Evolutionary conservation across 768 basidiomycete species (phyloP), one percentile per base, ranked within the genome.

Genomic region (Pleurotus eryngii): DNA sequence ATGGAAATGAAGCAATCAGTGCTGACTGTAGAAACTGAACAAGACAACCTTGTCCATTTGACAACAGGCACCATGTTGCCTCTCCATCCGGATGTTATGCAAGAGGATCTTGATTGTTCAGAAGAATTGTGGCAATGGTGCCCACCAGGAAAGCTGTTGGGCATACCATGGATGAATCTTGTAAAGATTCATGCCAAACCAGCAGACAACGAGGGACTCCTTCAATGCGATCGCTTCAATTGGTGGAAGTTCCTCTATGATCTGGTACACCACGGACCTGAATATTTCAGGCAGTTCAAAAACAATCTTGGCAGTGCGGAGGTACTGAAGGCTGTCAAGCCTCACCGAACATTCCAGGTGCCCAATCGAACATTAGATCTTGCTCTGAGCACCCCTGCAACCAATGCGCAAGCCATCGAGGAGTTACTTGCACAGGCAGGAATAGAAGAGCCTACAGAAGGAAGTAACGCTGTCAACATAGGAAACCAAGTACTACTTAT

Each of bases 1-100:
- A 65, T 78, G 4, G 63, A 74, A 39, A 58, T 77, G 7, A 68
- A 72, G 47, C 54, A 61, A 7, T 14, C 62, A 0, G 55, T 67
- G 4, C 71, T 70, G 0, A 74, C 71, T 0, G 51, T 69, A 0
- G 71, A 79, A 42, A 63, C 67, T 0, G 47, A 60, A 3, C 24
- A 40, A 1, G 63, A 62, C 0, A 65, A 59, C 0, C 57, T 76
- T 3, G 55, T 67, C 3, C 74, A 76, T 56, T 56, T 73, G 12
- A 75, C 76, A 1, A 67, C 76, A 0, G 72, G 56, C 0, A 64
- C 64, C 0, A 45, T 72, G 18, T 35, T 78, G 18, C 69, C 60
- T 15, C 62, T 76, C 0, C 55, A 64, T 37, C 64, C 64, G 17
- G 61, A 57, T 11, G 58, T 70, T n/a, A 59, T 30, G 6, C 22